These are phyloP conservation scores for Rhodosporidiobolus odoratus DNA, from an alignment of 768 basidiomycete genomes.

Conservation along the genomic window DNA sequence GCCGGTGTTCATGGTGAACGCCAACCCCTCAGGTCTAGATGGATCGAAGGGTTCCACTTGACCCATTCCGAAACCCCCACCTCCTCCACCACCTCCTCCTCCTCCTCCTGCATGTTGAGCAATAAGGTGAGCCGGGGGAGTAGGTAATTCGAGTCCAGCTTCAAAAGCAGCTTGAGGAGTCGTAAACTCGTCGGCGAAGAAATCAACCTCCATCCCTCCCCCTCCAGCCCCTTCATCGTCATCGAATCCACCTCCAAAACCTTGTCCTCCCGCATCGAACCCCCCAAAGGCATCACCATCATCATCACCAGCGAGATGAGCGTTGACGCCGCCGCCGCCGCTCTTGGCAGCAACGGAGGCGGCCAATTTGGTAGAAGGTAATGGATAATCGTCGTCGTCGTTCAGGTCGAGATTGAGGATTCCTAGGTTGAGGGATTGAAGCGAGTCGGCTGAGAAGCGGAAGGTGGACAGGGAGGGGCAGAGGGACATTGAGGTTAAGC, in stretches of 20 bases:
- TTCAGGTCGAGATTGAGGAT: constrained; percentile 46
- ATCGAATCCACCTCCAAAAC: constrained; percentile 41
- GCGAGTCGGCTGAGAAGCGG: constrained; percentile 22
- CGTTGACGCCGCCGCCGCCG: constrained; percentile 1
- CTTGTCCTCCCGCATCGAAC: constrained; percentile 1
- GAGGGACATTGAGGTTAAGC: constrained; percentile 12
- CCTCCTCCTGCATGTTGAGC: background rate
- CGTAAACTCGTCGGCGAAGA: constrained; percentile 28
- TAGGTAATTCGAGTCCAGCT: constrained; percentile 42
- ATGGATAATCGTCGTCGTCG: constrained; percentile 52
- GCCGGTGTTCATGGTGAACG: constrained; percentile 70
- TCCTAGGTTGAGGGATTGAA: constrained; percentile 56
- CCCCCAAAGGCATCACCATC: constrained; percentile 46
- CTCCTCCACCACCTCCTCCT: constrained; percentile 2
- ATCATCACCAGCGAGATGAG: constrained; percentile 50
- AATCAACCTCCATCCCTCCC: constrained; percentile 32
- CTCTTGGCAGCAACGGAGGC: constrained; percentile 17
- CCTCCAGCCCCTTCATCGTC: constrained; percentile 16
- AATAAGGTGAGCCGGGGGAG: background rate
- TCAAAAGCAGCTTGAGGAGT: constrained; percentile 9
- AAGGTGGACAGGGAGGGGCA: constrained; percentile 24
- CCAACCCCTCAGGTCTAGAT: constrained; percentile 55
- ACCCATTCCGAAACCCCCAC: constrained; percentile 38
- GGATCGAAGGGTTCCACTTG: constrained; percentile 78
- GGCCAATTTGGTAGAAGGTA: background rate